Evolutionary conservation across 2,329 filamentous ascomycete species (phyloP).

Genomic region (Aspergillus tamarii): DNA sequence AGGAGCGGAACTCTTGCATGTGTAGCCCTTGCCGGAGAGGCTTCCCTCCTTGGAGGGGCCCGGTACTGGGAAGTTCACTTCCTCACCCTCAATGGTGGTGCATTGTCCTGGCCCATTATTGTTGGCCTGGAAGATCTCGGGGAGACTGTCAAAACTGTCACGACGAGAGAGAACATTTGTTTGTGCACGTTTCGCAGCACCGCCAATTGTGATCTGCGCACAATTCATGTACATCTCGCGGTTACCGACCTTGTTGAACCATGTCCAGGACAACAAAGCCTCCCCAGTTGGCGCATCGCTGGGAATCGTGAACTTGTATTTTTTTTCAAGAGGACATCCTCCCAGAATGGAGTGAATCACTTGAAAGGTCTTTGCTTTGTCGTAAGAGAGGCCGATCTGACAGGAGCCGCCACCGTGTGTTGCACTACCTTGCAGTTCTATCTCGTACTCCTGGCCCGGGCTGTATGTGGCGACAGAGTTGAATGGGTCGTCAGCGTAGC

Average conservation of each 20-base stretch:
- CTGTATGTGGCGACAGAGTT: constrained; percentile 62
- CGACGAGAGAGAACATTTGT: constrained; percentile 15
- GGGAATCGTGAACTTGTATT: constrained; percentile 69
- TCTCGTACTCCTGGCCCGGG: constrained; percentile 64
- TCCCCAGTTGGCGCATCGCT: constrained; percentile 61
- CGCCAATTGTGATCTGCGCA: constrained; percentile 66
- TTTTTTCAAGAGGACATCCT: constrained; percentile 56
- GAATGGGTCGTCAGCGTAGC: constrained; percentile 59
- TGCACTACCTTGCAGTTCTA: constrained; percentile 66
- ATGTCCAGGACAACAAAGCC: constrained; percentile 74
- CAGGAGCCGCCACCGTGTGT: constrained; percentile 73
- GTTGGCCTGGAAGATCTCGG: constrained; percentile 73
- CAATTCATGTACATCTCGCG: constrained; percentile 90
- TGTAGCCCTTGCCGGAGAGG: constrained; percentile 40
- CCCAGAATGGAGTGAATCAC: constrained; percentile 68
- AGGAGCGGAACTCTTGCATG: constrained; percentile 34
- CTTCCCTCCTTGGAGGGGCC: constrained; percentile 56
- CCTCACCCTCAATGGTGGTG: constrained; percentile 58
- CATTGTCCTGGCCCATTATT: constrained; percentile 58
- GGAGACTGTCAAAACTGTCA: constrained; percentile 58
- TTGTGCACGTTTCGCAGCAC: constrained; percentile 14
- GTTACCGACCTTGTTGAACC: constrained; percentile 77
- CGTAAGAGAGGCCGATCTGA: constrained; percentile 74
- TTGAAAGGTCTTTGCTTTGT: constrained; percentile 69
- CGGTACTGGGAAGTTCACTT: constrained; percentile 68